A percentile compares a stretch with the other conserved stretches of the same genome.
These are phyloP conservation scores for Rutstroemia sydowiana DNA, from an alignment of 2,329 filamentous ascomycete species.

Conservation along the genomic window DNA sequence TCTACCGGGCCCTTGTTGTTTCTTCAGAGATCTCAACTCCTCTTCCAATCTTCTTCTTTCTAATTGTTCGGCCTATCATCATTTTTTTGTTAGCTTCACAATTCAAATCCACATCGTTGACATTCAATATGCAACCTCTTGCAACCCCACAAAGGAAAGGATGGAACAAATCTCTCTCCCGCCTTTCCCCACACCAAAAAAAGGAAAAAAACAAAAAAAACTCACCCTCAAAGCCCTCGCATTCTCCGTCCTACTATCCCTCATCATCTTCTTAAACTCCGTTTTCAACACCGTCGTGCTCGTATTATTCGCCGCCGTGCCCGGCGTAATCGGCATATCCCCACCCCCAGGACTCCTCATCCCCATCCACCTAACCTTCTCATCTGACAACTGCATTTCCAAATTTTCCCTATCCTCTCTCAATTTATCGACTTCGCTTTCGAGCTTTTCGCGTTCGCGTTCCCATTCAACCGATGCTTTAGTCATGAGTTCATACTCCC, in stretches of 20 bases:
- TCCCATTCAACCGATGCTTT: slow-evolving; percentile 64
- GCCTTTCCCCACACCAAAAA: not conserved
- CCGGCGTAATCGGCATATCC: slow-evolving; percentile 23
- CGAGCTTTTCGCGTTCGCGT: slow-evolving; percentile 59
- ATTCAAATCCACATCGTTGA: slow-evolving; percentile 21
- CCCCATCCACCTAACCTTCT: slow-evolving; percentile 59
- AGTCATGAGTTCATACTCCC: slow-evolving; percentile 64
- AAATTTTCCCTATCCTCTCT: slow-evolving; percentile 56
- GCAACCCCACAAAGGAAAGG: too few relatives aligned
- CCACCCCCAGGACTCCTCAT: slow-evolving; percentile 44
- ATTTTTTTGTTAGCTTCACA: slow-evolving; percentile 6
- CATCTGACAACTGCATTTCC: slow-evolving; percentile 58
- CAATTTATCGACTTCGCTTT: slow-evolving; percentile 54
- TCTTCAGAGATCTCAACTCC: slow-evolving; percentile 45
- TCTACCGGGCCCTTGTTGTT: slow-evolving; percentile 29
- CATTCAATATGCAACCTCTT: too few relatives aligned
- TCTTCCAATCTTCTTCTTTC: slow-evolving; percentile 61
- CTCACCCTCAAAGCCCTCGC: slow-evolving; percentile 57
- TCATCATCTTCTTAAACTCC: slow-evolving; percentile 78
- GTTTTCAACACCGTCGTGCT: slow-evolving; percentile 63
- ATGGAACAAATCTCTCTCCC: too few relatives aligned
- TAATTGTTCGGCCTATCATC: slow-evolving; percentile 58
- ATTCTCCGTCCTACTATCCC: slow-evolving; percentile 60
- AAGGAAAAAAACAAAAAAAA: slow-evolving; percentile 14
- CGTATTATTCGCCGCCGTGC: slow-evolving; percentile 34